A percentile compares a stretch with the other conserved stretches of the same genome.
These are phyloP conservation scores for Cercospora zeina DNA, from an alignment of 2,329 filamentous ascomycete genomes.

Conservation along the genomic window DNA sequence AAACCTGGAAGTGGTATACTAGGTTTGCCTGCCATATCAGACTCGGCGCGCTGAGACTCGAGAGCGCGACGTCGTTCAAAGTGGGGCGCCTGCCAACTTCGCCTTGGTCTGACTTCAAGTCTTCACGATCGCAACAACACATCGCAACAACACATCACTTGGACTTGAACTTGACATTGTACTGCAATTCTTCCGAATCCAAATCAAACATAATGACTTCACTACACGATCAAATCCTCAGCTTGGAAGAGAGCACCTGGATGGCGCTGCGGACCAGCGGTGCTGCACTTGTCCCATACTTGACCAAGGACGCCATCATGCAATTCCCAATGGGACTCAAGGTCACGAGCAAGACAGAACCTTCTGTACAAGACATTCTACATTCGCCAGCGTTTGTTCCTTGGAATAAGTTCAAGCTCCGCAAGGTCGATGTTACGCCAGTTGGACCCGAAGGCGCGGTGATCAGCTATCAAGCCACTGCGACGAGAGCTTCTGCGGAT, in stretches of 20 bases:
- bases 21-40: slow-evolving; percentile 11
- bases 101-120: slow-evolving; percentile 3
- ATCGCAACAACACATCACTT: not conserved
- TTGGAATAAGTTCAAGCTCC: slow-evolving; percentile 34
- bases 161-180: not conserved
- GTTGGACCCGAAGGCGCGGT: slow-evolving; percentile 33
- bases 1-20: not conserved
- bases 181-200: not conserved
- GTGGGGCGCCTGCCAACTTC: slow-evolving; percentile 8
- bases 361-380: slow-evolving; percentile 35
- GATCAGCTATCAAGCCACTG: slow-evolving; percentile 35
- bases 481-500: slow-evolving; percentile 29
- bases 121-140: not conserved
- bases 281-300: slow-evolving; percentile 32
- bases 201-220: slow-evolving; percentile 8
- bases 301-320: slow-evolving; percentile 36
- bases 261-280: slow-evolving; percentile 33
- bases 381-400: slow-evolving; percentile 35
- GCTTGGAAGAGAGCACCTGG: slow-evolving; percentile 38
- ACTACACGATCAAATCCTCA: slow-evolving; percentile 31
- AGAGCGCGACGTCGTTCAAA: not conserved
- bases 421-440: slow-evolving; percentile 35
- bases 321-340: slow-evolving; percentile 34
- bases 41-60: not conserved
- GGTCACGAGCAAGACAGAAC: slow-evolving; percentile 32